Evolutionary conservation across 352 stramenopile species (phyloP), one percentile per base, ranked within the genome.

Genomic region (Globisporangium cylindrosporum): DNA sequence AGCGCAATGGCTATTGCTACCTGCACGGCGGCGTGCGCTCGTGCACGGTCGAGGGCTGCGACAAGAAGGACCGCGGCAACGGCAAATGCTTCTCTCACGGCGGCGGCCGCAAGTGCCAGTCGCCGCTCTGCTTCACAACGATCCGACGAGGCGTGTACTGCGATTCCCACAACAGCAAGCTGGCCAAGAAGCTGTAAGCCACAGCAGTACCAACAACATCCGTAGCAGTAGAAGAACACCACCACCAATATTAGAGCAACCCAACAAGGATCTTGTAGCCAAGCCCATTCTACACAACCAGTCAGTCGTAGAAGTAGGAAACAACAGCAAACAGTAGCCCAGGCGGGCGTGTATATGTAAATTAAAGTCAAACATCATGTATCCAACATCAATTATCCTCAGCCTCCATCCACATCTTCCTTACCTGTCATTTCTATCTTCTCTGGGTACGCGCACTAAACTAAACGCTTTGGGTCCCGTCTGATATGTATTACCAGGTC

Each of bases 1-100:
- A 94, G 67, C 82, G 86, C 69, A 92, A 92, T 53, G 86, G 85
- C 32, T 92, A 88, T 63, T 94, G 86, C 77, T 92, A 92, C 59
- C 58, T 92, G 55, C 86, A 94, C 67, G 86, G 86, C 41, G 84
- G 86, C 56, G 82, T 93, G 36, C 82, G 86, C 20, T 84, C 80
- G n/a, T 94, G 86, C 69, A 74, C 74, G 10, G 75, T 92, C 3
- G 79, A 86, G 41, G 84, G 81, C 2, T 94, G 86, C 66, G 79
- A 90, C 57, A 91, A 91, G 69, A 93, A 93, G 65, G 86, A 94
- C 73, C 82, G 86, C n/a, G 86, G 86, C 64, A 93, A 92, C 56
- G 86, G 86, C 73, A 90, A 90, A 71, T 94, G 86, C 77, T 91
- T 92, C 38, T 85, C 81, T 1, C 86, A 93, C 67, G 84, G 86